Evolutionary conservation across 192 early-diverging fungal genomes (phyloP), one percentile per base, ranked within the genome.

Genomic region (Entophlyctis helioformis): DNA sequence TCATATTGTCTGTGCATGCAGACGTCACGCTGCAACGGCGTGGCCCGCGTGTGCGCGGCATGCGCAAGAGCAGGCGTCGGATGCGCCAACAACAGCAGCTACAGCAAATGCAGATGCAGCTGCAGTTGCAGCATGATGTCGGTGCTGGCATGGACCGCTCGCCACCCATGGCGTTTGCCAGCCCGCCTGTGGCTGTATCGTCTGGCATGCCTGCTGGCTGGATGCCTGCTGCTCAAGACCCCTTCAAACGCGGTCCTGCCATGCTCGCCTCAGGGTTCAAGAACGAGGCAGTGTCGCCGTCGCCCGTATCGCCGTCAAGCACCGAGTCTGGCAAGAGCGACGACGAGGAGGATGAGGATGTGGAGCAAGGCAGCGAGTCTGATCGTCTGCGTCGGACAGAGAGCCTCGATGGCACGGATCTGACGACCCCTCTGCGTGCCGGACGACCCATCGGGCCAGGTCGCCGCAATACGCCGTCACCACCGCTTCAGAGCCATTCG

Each of bases 1-100:
- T 69, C 50, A 73, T 73, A 25, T 50, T 73, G n/a, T 48, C 50
- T 12, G 71, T 73, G 4, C 71, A 73, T 48, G 63, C 66, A 15
- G 65, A 65, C 43, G 66, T 73, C 25, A 73, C 71, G 25, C 20
- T 73, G 19, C 50, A 60, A n/a, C 51, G 69, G 23, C 49, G 48
- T 27, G 55, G 58, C 10, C 64, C 64, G 36, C 44, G 64, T 10
- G 48, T 33, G 24, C 54, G 35, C 28, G 26, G 40, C 26, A 44
- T 48, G 43, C 38, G 54, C 43, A 37, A 46, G 40, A 49, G 52
- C 35, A 54, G 38, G 43, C 59, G 53, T 18, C 25, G 62, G 32
- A 24, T 27, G 18, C 29, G 45, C 4, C 48, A 22, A 11, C 16
- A n/a, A 18, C 39, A 10, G 16, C 38, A 24, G 25, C 29, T 9